Evolutionary conservation across 495 filamentous ascomycete species (phyloP), one percentile per base, ranked within the genome.

Genomic region (Stereocaulon alpinum): DNA sequence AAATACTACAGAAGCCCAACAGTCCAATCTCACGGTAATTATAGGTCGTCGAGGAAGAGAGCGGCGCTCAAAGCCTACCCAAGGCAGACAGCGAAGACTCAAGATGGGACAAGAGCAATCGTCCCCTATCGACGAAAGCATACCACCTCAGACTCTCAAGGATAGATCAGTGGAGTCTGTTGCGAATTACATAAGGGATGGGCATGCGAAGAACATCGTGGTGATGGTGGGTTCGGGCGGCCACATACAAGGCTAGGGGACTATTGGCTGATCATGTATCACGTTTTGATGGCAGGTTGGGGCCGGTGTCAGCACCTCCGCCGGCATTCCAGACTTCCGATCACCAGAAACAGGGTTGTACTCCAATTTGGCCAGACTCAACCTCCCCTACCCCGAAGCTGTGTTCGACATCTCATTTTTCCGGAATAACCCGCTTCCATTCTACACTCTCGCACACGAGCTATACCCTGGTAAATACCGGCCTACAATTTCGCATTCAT

Each of bases 381-480:
- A 93, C 56, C 79, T 97, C 2, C 89, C 91, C 3, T 86, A 91
- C 66, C 84, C 91, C 11, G 84, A 86, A 69, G 77, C 77, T 43
- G 79, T 76, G 14, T 96, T 96, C 71, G 90, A 95, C 67, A 89
- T 97, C 53, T 71, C 70, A 54, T 97, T 87, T 74, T 98, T 98
- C 77, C 77, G 83, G 48, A 56, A 80, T 32, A 89, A 96, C 68
- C 93, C 93, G 0, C 73, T 79, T 24, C 91, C 94, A 0, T 98
- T 98, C 76, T 98, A 97, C 72, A 81, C 85, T 1, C 77, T 98
- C 27, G 91, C 92, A 24, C 83, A 85, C 60, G 91, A 97, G 68
- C 78, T 98, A 12, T 95, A 94, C 69, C 94, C 93, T 0, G 94
- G 91, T n/a, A 82, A 85, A 64, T 95, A 86, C 75, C 78, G 82